Evolutionary conservation across 352 stramenopile species (phyloP), one percentile per base, ranked within the genome.

Genomic region (Globisporangium carolinianum): DNA sequence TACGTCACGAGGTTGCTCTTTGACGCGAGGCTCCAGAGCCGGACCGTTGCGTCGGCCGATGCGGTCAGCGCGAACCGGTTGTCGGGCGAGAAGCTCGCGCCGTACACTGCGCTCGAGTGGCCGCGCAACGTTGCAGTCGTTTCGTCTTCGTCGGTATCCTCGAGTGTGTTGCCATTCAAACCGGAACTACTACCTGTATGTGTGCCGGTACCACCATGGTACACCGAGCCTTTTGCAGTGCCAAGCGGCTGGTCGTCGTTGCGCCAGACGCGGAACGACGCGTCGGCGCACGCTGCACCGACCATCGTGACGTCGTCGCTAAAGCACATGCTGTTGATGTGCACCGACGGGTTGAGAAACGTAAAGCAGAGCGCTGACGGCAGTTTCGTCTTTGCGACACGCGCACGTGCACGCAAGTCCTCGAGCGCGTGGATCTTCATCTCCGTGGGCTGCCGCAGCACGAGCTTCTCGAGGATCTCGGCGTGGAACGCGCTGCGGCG

Each of bases 281-380:
- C 71, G 53, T 93, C 81, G 43, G 90, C 79, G 38, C 75, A 90
- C 4, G 77, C 79, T 17, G 77, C 79, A 15, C 81, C 83, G 1
- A 91, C 78, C 68, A 93, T 83, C 10, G 78, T 87, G 9, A 85
- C 81, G 39, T 89, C 77, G 47, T 88, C 72, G 42, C 78, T 93
- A 53, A 91, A 93, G 65, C 70, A 85, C 68, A 93, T 77, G 63
- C 91, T 89, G 67, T 86, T 93, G 49, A 91, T 71, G 47, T 91
- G 79, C 17, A 73, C 73, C 24, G 76, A 80, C n/a, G 84, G 76
- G 60, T 94, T 94, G 41, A 87, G 55, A 24, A 94, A 65, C 17
- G 84, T 90, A 60, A 90, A 92, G 59, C 82, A 91, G 50, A 94
- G 59, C 18, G 80, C 72, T 5, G 78, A 90, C 12, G 84, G 84